Evolutionary conservation across 495 filamentous ascomycete genomes (phyloP), one percentile per base, ranked within the genome.

Genomic region (Glutinoglossum americanum): DNA sequence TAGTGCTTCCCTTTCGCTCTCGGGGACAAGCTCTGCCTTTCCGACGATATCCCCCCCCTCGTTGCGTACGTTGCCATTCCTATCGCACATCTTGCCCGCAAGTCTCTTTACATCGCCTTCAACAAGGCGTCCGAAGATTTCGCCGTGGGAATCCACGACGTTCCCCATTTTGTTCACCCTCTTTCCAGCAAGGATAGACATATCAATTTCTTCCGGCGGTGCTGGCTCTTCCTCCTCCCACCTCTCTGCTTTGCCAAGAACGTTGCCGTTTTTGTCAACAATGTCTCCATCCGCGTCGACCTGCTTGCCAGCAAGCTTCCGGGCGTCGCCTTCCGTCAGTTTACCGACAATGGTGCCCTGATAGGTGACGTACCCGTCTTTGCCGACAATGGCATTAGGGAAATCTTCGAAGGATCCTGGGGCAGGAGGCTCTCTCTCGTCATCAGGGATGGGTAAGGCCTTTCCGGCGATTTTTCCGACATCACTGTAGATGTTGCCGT

Each of bases 261-360:
- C 76, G 63, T 88, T 89, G 44, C 87, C 87, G 54, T 78, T 78
- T 62, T 79, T 81, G 66, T 90, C 87, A 35, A 88, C 70, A 60
- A 94, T 84, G 59, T 92, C 87, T 11, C 87, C 87, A 64, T 94
- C 87, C 37, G 83, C 74, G 62, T 92, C 87, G 47, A 92, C 85
- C 19, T 72, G 67, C 61, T 83, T 81, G n/a, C 86, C 86, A 44
- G 82, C 72, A 11, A 93, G 77, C 54, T 76, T 76, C 70, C 83
- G 83, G 17, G 80, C 59, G 57, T 94, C 85, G 39, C 87, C 87
- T 57, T 88, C 80, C n/a, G 83, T 70, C 26, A 94, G 72, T 57
- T 78, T 72, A 27, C 87, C 87, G 51, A 94, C 78, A 54, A 79
- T 71, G 58, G 83, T 75, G 26, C 79, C 87, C 37, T 33, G 30